phyloP scores from a whole-genome alignment of 306 rosid genomes.

The Aeschynomene evenia region DNA sequence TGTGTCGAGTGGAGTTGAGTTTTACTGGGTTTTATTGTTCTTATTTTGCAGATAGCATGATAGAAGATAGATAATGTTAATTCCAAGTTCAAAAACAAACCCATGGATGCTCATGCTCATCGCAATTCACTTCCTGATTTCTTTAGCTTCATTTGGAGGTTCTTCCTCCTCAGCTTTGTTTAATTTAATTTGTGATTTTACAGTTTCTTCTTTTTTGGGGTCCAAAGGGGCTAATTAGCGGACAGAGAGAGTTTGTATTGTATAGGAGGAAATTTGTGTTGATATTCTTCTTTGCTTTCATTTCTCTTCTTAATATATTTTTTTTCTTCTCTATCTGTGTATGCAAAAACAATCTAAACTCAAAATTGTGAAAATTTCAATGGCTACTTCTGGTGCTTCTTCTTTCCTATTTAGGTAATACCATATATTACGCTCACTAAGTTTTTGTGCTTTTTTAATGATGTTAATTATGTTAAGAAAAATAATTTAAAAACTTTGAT shows the following conservation, averaged over 20 bases:
- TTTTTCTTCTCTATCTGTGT: constrained; percentile 5
- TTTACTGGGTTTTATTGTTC: constrained; percentile 45
- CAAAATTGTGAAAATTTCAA: constrained; percentile 24
- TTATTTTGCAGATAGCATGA: constrained; percentile 51
- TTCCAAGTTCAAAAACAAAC: no score
- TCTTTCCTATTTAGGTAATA: not conserved
- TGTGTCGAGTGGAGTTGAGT: constrained; percentile 29
- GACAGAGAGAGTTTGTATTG: constrained; percentile 72
- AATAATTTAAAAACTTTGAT: constrained; percentile 10
- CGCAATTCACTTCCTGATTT: no score
- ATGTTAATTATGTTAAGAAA: not conserved
- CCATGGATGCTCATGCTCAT: constrained; percentile 31
- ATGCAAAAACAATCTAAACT: constrained; percentile 25
- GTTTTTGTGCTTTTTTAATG: not conserved
- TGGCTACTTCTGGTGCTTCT: not conserved
- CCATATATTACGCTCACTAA: not conserved
- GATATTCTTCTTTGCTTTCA: constrained; percentile 31
- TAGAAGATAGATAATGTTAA: no score
- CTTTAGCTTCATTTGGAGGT: constrained; percentile 3
- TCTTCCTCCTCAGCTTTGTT: not conserved
- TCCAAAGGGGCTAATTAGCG: constrained; percentile 73
- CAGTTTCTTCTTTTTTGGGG: constrained; percentile 48
- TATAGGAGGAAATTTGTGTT: constrained; percentile 70
- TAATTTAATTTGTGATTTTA: no score
- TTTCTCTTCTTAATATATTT: not conserved